These are phyloP conservation scores for Jamesozyma gamospora DNA, from an alignment of 805 yeast genomes.

Conservation along the genomic window DNA sequence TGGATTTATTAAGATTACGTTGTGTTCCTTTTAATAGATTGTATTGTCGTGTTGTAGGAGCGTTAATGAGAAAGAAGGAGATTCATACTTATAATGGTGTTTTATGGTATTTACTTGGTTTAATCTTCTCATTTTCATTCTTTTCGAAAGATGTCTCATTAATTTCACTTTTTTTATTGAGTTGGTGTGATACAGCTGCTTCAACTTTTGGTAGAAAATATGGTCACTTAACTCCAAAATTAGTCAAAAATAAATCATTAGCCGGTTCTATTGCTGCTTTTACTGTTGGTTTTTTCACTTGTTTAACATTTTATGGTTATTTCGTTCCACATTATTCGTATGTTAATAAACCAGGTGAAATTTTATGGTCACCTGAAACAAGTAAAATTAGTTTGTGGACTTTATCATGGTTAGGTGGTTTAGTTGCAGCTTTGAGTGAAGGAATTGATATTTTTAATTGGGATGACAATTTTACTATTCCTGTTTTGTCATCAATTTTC, in stretches of 20 bases:
- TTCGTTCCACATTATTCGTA: constrained; percentile 55
- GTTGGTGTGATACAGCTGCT: constrained; percentile 98
- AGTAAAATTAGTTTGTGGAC: constrained; percentile 45
- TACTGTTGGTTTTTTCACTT: constrained; percentile 54
- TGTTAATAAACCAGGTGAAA: constrained; percentile 45
- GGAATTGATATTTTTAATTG: constrained; percentile 64
- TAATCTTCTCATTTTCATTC: constrained; percentile 55
- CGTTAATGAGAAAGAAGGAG: constrained; percentile 79
- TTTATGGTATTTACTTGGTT: constrained; percentile 76
- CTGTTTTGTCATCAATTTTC: constrained; percentile 68
- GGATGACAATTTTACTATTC: constrained; percentile 94
- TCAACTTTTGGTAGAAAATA: constrained; percentile 82
- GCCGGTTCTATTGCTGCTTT: constrained; percentile 91
- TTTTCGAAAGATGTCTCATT: constrained; percentile 76
- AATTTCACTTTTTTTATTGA: constrained; percentile 65
- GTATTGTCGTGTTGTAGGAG: constrained; percentile 63
- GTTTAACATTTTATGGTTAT: constrained; percentile 60
- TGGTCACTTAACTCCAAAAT: constrained; percentile 75
- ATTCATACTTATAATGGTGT: constrained; percentile 70
- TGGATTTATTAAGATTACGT: constrained; percentile 62
- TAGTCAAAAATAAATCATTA: constrained; percentile 65
- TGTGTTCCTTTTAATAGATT: constrained; percentile 51
- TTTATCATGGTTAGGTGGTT: constrained; percentile 56
- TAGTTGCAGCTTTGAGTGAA: constrained; percentile 81
- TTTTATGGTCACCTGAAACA: constrained; percentile 55